Evolutionary conservation across 257 asterid species (phyloP).

Genomic region (Ligustrum vulgare): DNA sequence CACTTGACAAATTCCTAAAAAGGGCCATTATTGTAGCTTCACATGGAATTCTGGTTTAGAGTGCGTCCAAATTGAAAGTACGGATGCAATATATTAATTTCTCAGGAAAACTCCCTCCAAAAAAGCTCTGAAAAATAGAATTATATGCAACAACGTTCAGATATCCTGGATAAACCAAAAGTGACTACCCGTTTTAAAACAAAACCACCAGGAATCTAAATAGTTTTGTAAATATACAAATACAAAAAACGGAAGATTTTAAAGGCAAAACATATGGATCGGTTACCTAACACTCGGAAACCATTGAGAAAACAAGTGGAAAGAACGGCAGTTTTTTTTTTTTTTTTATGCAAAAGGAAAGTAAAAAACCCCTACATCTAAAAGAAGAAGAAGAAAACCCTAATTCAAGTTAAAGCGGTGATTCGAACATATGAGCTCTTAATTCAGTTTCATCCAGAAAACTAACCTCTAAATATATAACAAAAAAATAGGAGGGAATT

Average conservation of each 20-base stretch:
- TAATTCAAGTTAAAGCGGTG: conserved; percentile 25
- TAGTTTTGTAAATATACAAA: conserved; percentile 1
- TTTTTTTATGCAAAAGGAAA: neutral
- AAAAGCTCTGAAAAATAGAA: conserved; percentile 37
- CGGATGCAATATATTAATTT: neutral
- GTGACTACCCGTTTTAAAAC: neutral
- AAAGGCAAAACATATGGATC: conserved; percentile 34
- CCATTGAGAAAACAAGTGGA: conserved; percentile 9
- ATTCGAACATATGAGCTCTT: conserved; percentile 27
- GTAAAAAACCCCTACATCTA: conserved; percentile 42
- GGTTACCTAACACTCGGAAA: conserved; percentile 33
- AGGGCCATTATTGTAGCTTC: conserved; percentile 56
- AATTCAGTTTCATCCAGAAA: conserved; percentile 19
- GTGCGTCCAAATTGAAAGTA: conserved; percentile 13
- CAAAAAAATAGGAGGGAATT: conserved; percentile 26
- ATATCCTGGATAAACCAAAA: conserved; percentile 16
- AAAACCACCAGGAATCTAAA: neutral
- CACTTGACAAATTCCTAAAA: conserved; percentile 53
- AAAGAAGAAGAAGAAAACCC: conserved; percentile 37
- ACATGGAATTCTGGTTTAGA: conserved; percentile 41
- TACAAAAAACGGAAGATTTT: conserved; percentile 13
- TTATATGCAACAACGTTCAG: conserved; percentile 14
- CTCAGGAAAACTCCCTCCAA: conserved; percentile 43
- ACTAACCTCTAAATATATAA: conserved; percentile 38
- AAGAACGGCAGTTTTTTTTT: conserved; percentile 17